These are phyloP conservation scores for Xylaria arbuscula DNA, from an alignment of 2,329 filamentous ascomycete genomes.

Conservation along the genomic window DNA sequence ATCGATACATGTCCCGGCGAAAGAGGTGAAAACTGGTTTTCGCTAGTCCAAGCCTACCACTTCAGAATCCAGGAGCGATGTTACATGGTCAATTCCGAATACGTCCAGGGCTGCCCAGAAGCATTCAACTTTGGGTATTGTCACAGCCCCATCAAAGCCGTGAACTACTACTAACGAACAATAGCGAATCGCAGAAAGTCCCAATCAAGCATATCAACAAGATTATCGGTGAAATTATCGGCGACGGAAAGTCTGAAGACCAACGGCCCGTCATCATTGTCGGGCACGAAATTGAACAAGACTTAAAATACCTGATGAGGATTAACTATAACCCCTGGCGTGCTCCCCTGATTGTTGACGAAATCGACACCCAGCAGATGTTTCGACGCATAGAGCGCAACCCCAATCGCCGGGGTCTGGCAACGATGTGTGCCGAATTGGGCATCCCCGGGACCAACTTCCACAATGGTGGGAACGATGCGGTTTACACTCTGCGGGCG, in stretches of 20 bases:
- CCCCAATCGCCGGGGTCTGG: constrained; percentile 66
- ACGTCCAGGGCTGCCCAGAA: constrained; percentile 78
- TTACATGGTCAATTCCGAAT: constrained; percentile 73
- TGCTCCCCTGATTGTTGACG: constrained; percentile 68
- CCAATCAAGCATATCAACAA: constrained; percentile 49
- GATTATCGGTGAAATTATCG: constrained; percentile 54
- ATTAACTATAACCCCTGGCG: constrained; percentile 72
- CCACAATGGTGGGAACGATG: constrained; percentile 93
- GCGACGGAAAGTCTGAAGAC: constrained; percentile 41
- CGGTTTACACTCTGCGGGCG: constrained; percentile 79
- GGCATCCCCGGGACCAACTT: constrained; percentile 71
- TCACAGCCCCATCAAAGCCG: background rate
- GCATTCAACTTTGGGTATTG: constrained; percentile 78
- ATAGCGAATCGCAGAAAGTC: constrained; percentile 58
- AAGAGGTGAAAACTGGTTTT: constrained; percentile 73
- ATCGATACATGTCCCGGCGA: constrained; percentile 67
- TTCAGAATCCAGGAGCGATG: constrained; percentile 78
- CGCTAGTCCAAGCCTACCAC: constrained; percentile 75
- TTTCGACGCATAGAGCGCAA: constrained; percentile 71
- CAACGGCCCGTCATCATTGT: constrained; percentile 73
- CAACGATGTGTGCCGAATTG: constrained; percentile 70
- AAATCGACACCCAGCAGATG: constrained; percentile 78
- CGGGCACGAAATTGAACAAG: constrained; percentile 76
- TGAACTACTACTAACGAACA: constrained; percentile 24
- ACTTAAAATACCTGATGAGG: constrained; percentile 73